Base-by-base conservation (phyloP, 1,284 basidiomycete genomes). In the Bjerkandera adusta region DNA sequence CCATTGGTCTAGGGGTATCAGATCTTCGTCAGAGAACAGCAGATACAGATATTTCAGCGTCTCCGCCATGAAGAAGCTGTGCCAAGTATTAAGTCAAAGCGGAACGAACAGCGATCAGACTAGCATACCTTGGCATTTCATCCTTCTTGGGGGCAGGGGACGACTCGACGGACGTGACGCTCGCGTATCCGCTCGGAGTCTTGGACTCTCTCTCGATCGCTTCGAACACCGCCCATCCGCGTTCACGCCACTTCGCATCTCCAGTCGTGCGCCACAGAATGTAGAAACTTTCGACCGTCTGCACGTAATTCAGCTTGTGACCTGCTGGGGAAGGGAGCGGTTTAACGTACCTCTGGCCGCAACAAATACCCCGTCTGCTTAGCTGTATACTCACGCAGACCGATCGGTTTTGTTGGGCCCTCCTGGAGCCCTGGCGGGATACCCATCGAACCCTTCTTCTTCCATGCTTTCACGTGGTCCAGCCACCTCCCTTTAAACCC, bases 171-270 rank as follows among this genome's bases (percentile, higher is more conserved):
- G 69, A 65, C 54, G 65, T 52, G 39, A 89, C 59, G 48, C 72
- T 75, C 10, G 84, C 69, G 58, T 89, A 82, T 36, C 85, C 83
- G 20, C 66, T 68, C 3, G 63, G 51, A 11, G 74, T 79, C 63
- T 75, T 73, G 27, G 81, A 59, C 55, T 77, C 67, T 47, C 69
- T 70, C 59, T 88, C 79, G 46, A 92, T 80, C 1, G 85, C 75
- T 56, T 81, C 66, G 63, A 89, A 90, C 26, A 91, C 79, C 33
- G 62, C 65, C 85, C 85, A 90, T 2, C 88, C 89, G 46, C 83
- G 75, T 48, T 89, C 77, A 35, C 86, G 70, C 86, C 86, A 89
- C 27, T 73, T 75, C 6, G 65, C 63, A 48, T 89, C 75, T 0
- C 79, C 75, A 1, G 85, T 89, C 13, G 76, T 76, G 43, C 77